Conservation (phyloP, 2,329 filamentous ascomycete genomes). For the Colletotrichum orchidophilum region DNA sequence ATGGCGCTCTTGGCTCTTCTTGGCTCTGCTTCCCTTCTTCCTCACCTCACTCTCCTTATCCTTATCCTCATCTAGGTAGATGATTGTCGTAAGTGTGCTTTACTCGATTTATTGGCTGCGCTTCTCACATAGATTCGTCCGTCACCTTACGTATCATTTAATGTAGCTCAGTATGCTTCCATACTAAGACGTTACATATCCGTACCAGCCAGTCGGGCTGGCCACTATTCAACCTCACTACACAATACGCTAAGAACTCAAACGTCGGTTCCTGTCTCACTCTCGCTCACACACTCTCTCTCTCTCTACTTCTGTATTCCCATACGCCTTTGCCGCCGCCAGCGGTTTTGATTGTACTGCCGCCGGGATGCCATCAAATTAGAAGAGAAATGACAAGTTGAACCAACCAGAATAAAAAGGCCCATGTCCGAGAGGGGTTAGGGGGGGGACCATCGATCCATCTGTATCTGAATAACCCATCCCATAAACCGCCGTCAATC, state of each 20-base stretch:
- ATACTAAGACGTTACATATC: neutral
- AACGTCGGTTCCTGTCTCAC: neutral
- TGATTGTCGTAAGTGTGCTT: no score
- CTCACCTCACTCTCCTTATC: no score
- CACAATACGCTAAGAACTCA: constrained; percentile 9
- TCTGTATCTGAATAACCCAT: constrained; percentile 14
- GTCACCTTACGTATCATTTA: no score
- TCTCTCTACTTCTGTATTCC: constrained; percentile 20
- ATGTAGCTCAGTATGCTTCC: neutral
- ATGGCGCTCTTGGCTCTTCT: neutral
- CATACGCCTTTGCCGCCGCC: constrained; percentile 29
- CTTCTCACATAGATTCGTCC: no score
- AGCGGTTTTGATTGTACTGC: constrained; percentile 4
- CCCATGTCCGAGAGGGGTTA: neutral
- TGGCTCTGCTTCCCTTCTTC: no score
- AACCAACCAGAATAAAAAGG: constrained; percentile 12
- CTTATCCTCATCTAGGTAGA: no score
- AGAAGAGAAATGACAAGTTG: constrained; percentile 19
- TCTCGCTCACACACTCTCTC: neutral
- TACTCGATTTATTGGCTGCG: no score
- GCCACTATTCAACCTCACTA: neutral
- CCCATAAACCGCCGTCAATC: constrained; percentile 14
- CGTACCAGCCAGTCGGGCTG: neutral
- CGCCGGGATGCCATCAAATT: constrained; percentile 30
- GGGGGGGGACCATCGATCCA: constrained; percentile 16